Evolutionary conservation across 2,329 filamentous ascomycete genomes (phyloP).

Genomic region (Stagonosporopsis cucurbitacearum): DNA sequence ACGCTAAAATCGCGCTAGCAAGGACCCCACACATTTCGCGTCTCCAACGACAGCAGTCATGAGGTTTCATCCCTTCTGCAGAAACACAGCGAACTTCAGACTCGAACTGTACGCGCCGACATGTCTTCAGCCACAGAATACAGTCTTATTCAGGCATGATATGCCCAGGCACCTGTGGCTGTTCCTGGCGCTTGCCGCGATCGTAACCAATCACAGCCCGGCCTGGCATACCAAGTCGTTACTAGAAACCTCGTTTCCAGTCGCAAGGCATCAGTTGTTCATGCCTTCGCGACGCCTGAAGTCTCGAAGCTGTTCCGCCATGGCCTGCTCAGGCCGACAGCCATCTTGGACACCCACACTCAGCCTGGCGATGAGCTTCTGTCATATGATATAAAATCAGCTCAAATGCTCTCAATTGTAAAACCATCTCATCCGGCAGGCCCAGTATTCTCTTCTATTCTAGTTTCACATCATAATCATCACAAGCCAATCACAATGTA

Average conservation of each 20-base stretch:
- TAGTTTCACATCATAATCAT: slow-evolving; percentile 35
- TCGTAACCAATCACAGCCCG: slow-evolving; percentile 35
- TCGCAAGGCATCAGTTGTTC: slow-evolving; percentile 28
- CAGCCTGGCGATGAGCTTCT: slow-evolving; percentile 35
- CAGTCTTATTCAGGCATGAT: slow-evolving; percentile 20
- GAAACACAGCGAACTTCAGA: slow-evolving; percentile 35
- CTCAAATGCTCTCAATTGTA: slow-evolving; percentile 43
- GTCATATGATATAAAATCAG: slow-evolving; percentile 43
- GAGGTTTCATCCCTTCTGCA: slow-evolving; percentile 44
- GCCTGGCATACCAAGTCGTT: slow-evolving; percentile 20
- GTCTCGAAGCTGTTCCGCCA: slow-evolving; percentile 47
- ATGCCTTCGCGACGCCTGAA: slow-evolving; percentile 41
- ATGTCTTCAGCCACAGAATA: slow-evolving; percentile 32
- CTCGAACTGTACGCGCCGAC: slow-evolving; percentile 11
- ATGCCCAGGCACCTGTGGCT: slow-evolving; percentile 31
- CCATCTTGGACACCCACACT: slow-evolving; percentile 22
- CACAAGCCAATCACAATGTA: slow-evolving; percentile 46
- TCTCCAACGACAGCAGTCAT: slow-evolving; percentile 27
- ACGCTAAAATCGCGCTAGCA: slow-evolving; percentile 6
- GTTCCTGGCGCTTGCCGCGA: slow-evolving; percentile 27
- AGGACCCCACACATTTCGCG: slow-evolving; percentile 29
- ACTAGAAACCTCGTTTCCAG: slow-evolving; percentile 21
- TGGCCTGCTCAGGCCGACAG: slow-evolving; percentile 33
- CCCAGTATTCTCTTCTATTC: slow-evolving; percentile 43
- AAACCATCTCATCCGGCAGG: slow-evolving; percentile 45